These are phyloP conservation scores for Dioszegia hungarica DNA, from an alignment of 768 basidiomycete genomes.

Conservation along the genomic window DNA sequence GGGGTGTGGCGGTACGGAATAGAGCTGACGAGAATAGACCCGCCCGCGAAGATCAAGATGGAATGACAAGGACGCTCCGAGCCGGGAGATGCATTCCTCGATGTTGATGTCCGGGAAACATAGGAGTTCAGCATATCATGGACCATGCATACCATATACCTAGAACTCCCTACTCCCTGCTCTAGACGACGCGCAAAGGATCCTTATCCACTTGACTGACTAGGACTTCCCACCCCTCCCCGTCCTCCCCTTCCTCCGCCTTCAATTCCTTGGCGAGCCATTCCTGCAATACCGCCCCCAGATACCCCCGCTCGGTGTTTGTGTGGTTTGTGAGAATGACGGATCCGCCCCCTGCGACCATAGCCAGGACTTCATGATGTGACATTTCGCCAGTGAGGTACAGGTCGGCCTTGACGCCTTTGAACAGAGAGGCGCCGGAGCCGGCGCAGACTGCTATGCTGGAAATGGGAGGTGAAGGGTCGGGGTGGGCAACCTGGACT, in stretches of 20 bases:
- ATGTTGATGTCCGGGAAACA: no score
- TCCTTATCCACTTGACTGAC: slow-evolving; percentile 70
- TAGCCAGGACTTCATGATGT: slow-evolving; percentile 83
- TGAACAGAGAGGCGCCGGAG: slow-evolving; percentile 69
- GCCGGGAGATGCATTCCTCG: no score
- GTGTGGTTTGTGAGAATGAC: slow-evolving; percentile 86
- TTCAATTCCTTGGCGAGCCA: slow-evolving; percentile 61
- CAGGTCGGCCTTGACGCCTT: slow-evolving; percentile 62
- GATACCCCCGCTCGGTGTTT: slow-evolving; percentile 91
- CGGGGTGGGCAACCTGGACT: slow-evolving; percentile 42
- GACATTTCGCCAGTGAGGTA: slow-evolving; percentile 91
- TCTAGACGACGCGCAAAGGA: slow-evolving; percentile 54
- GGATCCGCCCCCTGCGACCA: slow-evolving; percentile 67
- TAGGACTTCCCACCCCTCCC: slow-evolving; percentile 55
- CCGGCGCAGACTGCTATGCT: slow-evolving; percentile 89
- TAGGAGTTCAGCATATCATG: no score
- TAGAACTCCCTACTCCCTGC: neutral
- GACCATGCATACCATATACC: no score
- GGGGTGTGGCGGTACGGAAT: no score
- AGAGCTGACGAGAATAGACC: no score
- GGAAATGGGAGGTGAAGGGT: slow-evolving; percentile 35
- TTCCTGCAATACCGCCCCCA: slow-evolving; percentile 62
- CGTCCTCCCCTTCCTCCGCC: slow-evolving; percentile 44
- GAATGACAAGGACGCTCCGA: slow-evolving; percentile 11
- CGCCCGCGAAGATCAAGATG: slow-evolving; percentile 13